Conservation (phyloP, 2,329 filamentous ascomycete species). For the Epichloe uncinata region DNA sequence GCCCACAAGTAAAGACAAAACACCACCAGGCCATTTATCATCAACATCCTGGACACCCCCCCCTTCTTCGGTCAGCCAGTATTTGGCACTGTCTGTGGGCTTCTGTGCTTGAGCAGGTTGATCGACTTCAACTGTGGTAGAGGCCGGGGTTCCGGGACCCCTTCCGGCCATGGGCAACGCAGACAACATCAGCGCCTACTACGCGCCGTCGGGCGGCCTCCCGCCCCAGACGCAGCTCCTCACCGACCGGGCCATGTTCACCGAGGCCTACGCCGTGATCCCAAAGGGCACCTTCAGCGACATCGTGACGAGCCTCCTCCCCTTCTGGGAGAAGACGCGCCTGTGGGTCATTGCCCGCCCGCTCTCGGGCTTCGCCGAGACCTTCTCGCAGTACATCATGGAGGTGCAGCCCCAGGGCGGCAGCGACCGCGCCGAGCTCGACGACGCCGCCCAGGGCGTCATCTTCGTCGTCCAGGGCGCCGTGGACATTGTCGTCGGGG, state of each 20-base stretch:
- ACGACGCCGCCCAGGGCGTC: conserved; percentile 1
- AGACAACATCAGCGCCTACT: conserved; percentile 1
- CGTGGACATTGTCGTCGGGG: neutral
- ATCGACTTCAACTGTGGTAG: too few relatives aligned
- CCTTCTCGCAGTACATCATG: conserved; percentile 7
- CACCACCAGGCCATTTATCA: too few relatives aligned
- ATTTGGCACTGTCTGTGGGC: too few relatives aligned
- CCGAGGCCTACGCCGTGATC: conserved; percentile 5
- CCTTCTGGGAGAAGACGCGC: conserved; percentile 4
- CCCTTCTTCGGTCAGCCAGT: too few relatives aligned
- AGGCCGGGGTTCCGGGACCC: too few relatives aligned
- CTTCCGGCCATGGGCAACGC: neutral
- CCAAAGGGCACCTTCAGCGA: conserved; percentile 5
- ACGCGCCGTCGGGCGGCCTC: conserved; percentile 3
- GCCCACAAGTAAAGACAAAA: too few relatives aligned
- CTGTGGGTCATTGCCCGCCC: conserved; percentile 6
- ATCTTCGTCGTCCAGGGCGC: conserved; percentile 3
- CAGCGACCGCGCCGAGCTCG: conserved; percentile 3
- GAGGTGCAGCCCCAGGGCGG: conserved; percentile 2
- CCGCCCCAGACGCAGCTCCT: conserved; percentile 5
- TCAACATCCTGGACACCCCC: too few relatives aligned
- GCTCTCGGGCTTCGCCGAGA: conserved; percentile 5
- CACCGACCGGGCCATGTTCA: conserved; percentile 6
- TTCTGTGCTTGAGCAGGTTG: too few relatives aligned
- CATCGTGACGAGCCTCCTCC: conserved; percentile 5